Evolutionary conservation across 106 monocot species (phyloP), one percentile per base, ranked within the genome.

Genomic region (Dendrobium huoshanense): DNA sequence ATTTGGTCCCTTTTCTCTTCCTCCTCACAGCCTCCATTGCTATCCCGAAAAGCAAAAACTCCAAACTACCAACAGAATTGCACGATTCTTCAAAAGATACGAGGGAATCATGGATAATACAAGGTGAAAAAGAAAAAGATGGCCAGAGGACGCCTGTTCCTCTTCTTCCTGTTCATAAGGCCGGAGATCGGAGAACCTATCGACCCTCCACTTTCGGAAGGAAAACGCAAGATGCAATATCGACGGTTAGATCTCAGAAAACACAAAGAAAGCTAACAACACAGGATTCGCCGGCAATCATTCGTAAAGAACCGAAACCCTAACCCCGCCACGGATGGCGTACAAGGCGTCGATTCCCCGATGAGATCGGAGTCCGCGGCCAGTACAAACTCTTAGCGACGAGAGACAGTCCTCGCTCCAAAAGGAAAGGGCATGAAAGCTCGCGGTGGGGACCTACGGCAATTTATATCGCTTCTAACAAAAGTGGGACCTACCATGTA

Each of bases 1-100:
- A 49, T 51, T 81, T 87, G 42, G 41, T 72, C 19, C 87, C 85
- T 72, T 91, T 91, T 54, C 91, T 58, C 85, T 88, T 80, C 65
- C 87, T 82, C 41, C 77, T 56, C 16, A 77, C n/a, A 17, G 77
- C 79, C 27, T 87, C 87, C 91, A 87, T 87, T 65, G 4, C 49
- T 5, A 76, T 20, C 15, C 10, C 47, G 11, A 44, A 24, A 18
- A 76, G 10, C 22, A 41, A 48, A 49, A 51, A 43, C 22, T 43
- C 74, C 42, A 74, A 44, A 4, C 74, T 44, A 43, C 5, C 19
- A 75, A 48, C 7, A 24, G 25, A 37, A 37, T 49, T 76, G 24
- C 22, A 13, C 76, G 76, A 76, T 76, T 24, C 47, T 49, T 27
- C 17, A 7, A 76, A 43, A 74, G 20, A 19, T 20, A 74, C n/a